A percentile compares a stretch with the other conserved stretches of the same genome.
phyloP scores from a whole-genome alignment of 176 grass and related monocot species.

The Urochloa ruziziensis region DNA sequence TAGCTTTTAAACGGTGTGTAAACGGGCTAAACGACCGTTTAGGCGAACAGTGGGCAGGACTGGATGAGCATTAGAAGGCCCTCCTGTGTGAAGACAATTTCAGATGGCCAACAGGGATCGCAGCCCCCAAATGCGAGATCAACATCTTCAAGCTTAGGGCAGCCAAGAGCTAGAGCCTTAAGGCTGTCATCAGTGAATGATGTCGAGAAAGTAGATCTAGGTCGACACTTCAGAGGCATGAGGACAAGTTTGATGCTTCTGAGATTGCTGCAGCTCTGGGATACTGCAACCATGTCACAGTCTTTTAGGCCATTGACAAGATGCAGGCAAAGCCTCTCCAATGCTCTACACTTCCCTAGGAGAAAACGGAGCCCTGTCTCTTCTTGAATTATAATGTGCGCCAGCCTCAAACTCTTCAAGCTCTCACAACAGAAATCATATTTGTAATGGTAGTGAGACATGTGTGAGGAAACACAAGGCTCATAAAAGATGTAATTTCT shows the following conservation, averaged over 20 bases:
- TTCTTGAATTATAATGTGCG: conserved; percentile 35
- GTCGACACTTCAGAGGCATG: background rate
- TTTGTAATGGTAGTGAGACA: background rate
- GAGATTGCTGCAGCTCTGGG: conserved; percentile 46
- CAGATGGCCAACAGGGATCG: background rate
- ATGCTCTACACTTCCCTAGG: conserved; percentile 36
- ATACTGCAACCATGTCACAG: conserved; percentile 44
- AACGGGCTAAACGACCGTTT: too few relatives aligned
- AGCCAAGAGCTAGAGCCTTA: conserved; percentile 41
- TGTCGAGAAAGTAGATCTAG: background rate
- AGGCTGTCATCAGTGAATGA: conserved; percentile 48
- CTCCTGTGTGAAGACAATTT: conserved; percentile 36
- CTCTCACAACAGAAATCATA: conserved; percentile 25
- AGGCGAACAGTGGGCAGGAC: conserved; percentile 44
- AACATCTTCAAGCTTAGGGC: conserved; percentile 50
- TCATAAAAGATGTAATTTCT: conserved; percentile 27
- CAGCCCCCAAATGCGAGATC: conserved; percentile 31
- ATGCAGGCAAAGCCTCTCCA: conserved; percentile 57
- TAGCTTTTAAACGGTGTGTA: too few relatives aligned
- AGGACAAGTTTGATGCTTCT: conserved; percentile 46
- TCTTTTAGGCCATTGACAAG: conserved; percentile 45
- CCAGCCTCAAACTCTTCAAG: conserved; percentile 54
- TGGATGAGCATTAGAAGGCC: conserved; percentile 44
- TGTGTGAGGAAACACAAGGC: background rate
- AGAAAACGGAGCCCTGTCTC: conserved; percentile 42